Evolutionary conservation across 768 basidiomycete genomes (phyloP), one percentile per base, ranked within the genome.

Genomic region (Tricholoma matsutake): DNA sequence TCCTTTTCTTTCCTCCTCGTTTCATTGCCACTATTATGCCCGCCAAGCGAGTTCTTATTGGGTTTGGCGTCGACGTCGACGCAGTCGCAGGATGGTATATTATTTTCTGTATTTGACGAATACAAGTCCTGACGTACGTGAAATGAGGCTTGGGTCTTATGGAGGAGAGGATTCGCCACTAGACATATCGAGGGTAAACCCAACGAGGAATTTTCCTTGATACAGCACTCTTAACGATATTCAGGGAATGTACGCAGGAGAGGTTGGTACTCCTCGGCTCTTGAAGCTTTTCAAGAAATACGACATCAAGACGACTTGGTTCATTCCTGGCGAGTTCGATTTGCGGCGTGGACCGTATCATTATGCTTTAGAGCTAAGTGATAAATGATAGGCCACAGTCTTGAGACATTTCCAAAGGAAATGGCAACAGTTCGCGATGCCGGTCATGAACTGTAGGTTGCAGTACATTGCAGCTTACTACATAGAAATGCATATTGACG

Each of bases 1-100:
- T 25, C 3, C 22, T 25, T 25, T 3, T 3, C 22, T 25, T 3
- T 1, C 22, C 3, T 25, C 22, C 22, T 25, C 22, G 22, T 25
- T 25, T 25, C 22, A 25, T 32, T 10, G 32, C 4, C 32, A 32
- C 10, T 10, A 32, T 32, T 14, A 86, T 86, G 85, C 76, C 81
- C 54, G 78, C 84, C 52, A 84, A 79, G 65, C 73, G 75, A 58
- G 79, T 84, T 20, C 76, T 87, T 16, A 75, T 86, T 34, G 78
- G 83, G 14, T 85, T 87, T 68, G 88, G 87, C 25, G 85, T 89
- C 8, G 88, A 92, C 62, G 87, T 91, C 2, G 89, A 92, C 59
- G 88, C 88, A 2, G 89, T 90, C 3, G 83, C 88, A 16, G 89
- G 89, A 65, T 91, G 89, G 88, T 84, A 69, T 54, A 67, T 25